Conservation (phyloP, 2,329 filamentous ascomycete species). For the Claviceps paspali region DNA sequence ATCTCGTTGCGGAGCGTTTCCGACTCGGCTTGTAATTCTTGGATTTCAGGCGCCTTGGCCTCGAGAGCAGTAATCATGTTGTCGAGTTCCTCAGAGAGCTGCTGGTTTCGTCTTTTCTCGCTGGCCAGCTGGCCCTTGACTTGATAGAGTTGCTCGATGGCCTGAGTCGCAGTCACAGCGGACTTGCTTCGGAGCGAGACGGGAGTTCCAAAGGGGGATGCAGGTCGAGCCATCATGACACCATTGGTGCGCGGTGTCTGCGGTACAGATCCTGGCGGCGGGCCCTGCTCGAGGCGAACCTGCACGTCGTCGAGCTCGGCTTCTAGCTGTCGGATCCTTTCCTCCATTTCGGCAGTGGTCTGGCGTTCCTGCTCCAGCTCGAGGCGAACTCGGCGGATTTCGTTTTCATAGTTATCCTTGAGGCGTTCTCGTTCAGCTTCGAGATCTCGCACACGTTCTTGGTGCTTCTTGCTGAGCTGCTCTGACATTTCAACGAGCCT, state of each 20-base stretch:
- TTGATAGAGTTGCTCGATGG: slow-evolving; percentile 48
- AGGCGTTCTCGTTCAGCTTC: slow-evolving; percentile 44
- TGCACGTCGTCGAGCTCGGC: slow-evolving; percentile 38
- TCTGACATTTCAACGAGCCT: slow-evolving; percentile 72
- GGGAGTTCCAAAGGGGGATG: slow-evolving; percentile 47
- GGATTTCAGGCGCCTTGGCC: slow-evolving; percentile 71
- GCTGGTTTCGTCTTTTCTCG: slow-evolving; percentile 59
- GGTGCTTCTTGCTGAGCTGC: slow-evolving; percentile 58
- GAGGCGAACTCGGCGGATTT: slow-evolving; percentile 37
- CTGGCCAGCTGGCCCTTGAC: slow-evolving; percentile 58
- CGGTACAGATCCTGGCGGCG: slow-evolving; percentile 33
- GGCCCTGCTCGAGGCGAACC: slow-evolving; percentile 28
- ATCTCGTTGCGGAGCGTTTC: slow-evolving; percentile 68
- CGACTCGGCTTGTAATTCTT: slow-evolving; percentile 70
- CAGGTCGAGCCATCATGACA: slow-evolving; percentile 33
- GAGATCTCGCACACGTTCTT: slow-evolving; percentile 54
- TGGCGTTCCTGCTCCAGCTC: slow-evolving; percentile 41
- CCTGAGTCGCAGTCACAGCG: slow-evolving; percentile 43
- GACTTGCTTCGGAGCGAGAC: slow-evolving; percentile 40
- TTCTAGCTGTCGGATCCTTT: slow-evolving; percentile 35
- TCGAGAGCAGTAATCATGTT: slow-evolving; percentile 78
- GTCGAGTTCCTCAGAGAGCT: slow-evolving; percentile 63
- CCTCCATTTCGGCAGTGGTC: slow-evolving; percentile 29
- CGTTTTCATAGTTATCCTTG: slow-evolving; percentile 50
- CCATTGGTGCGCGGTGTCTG: slow-evolving; percentile 48